phyloP scores from a whole-genome alignment of 2,329 filamentous ascomycete species.

The Arthrobotrys iridis region DNA sequence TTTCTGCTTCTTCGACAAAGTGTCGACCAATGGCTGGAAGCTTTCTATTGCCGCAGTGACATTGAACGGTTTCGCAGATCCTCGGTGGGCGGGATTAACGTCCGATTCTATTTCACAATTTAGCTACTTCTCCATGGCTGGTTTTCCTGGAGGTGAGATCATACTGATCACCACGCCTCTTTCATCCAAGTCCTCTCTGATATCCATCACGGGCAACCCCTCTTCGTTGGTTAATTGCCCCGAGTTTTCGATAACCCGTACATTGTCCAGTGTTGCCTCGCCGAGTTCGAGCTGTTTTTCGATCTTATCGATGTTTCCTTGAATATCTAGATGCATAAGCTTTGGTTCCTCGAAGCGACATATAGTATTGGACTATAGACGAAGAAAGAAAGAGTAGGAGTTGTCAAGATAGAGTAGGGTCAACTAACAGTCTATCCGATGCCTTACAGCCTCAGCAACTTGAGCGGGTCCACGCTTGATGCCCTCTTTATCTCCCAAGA shows the following conservation, averaged over 20 bases:
- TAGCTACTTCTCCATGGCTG: neutral
- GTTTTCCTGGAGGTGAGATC: neutral
- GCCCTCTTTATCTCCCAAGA: conserved; percentile 65
- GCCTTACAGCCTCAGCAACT: conserved; percentile 74
- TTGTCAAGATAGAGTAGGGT: neutral
- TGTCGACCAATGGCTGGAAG: conserved; percentile 53
- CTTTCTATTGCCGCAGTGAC: conserved; percentile 45
- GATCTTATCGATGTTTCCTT: conserved; percentile 78
- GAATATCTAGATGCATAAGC: conserved; percentile 68
- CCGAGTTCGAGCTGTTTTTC: conserved; percentile 76
- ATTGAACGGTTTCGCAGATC: conserved; percentile 46
- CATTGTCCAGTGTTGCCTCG: conserved; percentile 75
- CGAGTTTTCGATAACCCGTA: conserved; percentile 70
- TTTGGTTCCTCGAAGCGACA: neutral
- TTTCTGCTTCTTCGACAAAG: conserved; percentile 54
- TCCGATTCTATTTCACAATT: conserved; percentile 24
- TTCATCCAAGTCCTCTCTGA: conserved; percentile 90
- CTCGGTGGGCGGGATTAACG: conserved; percentile 18
- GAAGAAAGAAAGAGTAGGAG: neutral
- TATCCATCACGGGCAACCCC: conserved; percentile 84
- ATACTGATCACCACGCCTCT: conserved; percentile 77
- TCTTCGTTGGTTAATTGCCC: conserved; percentile 71
- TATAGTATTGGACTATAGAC: neutral
- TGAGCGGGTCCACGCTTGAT: conserved; percentile 69
- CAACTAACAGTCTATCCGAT: conserved; percentile 76